These are phyloP conservation scores for Leersia perrieri DNA, from an alignment of 176 grass and related monocot species.

Conservation along the genomic window DNA sequence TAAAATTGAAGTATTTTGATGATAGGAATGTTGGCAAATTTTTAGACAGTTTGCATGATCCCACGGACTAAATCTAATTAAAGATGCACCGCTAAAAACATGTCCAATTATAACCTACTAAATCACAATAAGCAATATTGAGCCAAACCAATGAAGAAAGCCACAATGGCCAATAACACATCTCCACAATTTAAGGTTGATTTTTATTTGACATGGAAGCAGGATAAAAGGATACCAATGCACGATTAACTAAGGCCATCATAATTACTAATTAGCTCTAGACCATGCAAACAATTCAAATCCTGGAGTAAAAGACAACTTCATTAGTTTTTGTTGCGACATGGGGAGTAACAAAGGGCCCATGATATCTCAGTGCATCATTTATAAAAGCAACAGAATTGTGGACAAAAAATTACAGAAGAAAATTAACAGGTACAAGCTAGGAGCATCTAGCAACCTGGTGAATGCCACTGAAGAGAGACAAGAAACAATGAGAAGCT, in stretches of 20 bases:
- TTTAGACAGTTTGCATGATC: not conserved
- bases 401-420: not conserved
- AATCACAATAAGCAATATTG: slow-evolving; percentile 7
- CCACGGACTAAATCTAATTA: not conserved
- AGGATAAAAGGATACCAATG: not conserved
- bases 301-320: not conserved
- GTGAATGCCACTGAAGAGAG: not conserved
- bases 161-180: slow-evolving; percentile 1
- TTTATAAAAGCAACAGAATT: not conserved
- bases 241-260: not conserved
- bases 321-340: not conserved
- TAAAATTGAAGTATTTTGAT: not conserved
- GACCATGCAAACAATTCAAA: not conserved
- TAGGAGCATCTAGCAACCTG: not conserved
- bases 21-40: slow-evolving; percentile 1
- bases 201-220: slow-evolving; percentile 12
- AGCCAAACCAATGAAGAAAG: not conserved
- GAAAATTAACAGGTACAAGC: not conserved
- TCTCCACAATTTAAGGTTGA: not conserved
- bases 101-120: not conserved
- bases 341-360: not conserved
- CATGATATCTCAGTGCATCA: slow-evolving; percentile 5
- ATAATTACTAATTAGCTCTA: not conserved
- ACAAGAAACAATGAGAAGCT: not conserved
- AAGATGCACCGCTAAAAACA: not conserved